A percentile compares a stretch with the other conserved stretches of the same genome.
Conservation (phyloP, 805 yeast species). For the Metschnikowia cerradonensis region DNA sequence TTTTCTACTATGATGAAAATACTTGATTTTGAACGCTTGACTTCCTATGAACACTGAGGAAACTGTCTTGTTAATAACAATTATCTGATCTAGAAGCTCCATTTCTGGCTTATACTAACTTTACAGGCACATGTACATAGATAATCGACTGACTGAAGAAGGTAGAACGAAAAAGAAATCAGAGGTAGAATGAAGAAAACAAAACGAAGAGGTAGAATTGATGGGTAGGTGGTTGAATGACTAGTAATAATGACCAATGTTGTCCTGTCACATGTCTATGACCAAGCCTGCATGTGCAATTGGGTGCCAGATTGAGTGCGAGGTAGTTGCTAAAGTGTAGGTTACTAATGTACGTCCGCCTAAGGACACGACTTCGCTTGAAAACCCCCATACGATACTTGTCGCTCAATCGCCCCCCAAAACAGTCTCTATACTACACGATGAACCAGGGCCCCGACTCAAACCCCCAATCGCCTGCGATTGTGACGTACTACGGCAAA, state of each 20-base stretch:
- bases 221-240: too few species aligned
- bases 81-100: constrained; percentile 15
- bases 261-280: not conserved
- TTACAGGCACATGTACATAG: constrained; percentile 10
- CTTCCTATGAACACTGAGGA: constrained; percentile 27
- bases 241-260: too few species aligned
- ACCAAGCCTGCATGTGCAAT: not conserved
- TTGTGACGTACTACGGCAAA: constrained; percentile 39
- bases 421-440: constrained; percentile 4
- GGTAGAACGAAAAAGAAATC: not conserved
- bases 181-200: not conserved
- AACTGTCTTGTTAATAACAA: constrained; percentile 16
- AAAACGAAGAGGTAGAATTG: too few species aligned
- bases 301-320: constrained; percentile 2
- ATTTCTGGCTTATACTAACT: constrained; percentile 9
- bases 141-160: not conserved
- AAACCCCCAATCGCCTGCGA: constrained; percentile 1
- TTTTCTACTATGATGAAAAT: constrained; percentile 20
- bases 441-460: constrained; percentile 10
- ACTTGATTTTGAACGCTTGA: constrained; percentile 27
- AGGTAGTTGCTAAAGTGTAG: constrained; percentile 2
- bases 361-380: not conserved
- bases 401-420: not conserved
- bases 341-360: constrained; percentile 2
- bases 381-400: not conserved